Percentiles rank a stretch among this genome's conserved stretches.
phyloP scores from a whole-genome alignment of 176 grass and related monocot genomes.

The Tuctoria greenei region DNA sequence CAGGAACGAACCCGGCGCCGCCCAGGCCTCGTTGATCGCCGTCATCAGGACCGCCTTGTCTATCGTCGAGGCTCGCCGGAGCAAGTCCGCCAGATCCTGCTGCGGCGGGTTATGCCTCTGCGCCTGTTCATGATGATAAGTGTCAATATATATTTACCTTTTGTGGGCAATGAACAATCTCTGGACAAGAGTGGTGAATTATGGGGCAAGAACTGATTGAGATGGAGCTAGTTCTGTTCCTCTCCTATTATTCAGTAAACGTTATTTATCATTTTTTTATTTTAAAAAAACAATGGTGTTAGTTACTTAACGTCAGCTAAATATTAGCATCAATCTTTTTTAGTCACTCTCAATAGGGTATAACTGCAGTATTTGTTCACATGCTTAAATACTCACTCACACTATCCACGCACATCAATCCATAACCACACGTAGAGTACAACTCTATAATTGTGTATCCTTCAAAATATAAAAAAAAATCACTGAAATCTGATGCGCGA shows the following conservation, averaged over 20 bases:
- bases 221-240: not conserved
- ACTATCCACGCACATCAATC: too few species aligned
- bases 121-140: not conserved
- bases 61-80: constrained; percentile 45
- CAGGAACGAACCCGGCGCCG: constrained; percentile 56
- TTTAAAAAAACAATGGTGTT: not conserved
- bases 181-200: not conserved
- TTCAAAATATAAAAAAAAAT: too few species aligned
- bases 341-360: too few species aligned
- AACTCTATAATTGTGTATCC: too few species aligned
- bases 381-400: too few species aligned
- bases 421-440: too few species aligned
- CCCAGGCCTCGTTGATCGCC: constrained; percentile 72
- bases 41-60: constrained; percentile 70
- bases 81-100: constrained; percentile 44
- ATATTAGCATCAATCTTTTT: not conserved
- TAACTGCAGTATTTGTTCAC: too few species aligned
- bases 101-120: not conserved
- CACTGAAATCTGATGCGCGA: too few species aligned
- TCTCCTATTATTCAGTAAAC: not conserved
- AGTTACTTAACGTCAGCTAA: not conserved
- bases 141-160: not conserved
- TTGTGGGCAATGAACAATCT: not conserved
- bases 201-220: not conserved
- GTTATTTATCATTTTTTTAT: not conserved